phyloP scores from a whole-genome alignment of 805 yeast genomes.

The Metschnikowia rubicola region DNA sequence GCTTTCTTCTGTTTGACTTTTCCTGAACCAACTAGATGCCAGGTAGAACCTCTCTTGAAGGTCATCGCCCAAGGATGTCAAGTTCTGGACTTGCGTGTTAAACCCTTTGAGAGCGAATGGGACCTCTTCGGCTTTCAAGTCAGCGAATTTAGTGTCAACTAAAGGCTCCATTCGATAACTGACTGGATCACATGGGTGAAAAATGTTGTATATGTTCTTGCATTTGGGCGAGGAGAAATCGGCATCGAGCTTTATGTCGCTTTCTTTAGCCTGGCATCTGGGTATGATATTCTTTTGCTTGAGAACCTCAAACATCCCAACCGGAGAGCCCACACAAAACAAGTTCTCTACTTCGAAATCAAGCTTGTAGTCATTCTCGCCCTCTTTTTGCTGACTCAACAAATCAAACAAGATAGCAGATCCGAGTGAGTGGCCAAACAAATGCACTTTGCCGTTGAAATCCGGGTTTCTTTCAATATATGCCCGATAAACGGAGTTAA shows the following conservation, averaged over 20 bases:
- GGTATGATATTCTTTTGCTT: conserved; percentile 59
- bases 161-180: conserved; percentile 89
- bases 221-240: conserved; percentile 50
- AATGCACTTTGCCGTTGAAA: conserved; percentile 76
- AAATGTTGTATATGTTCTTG: conserved; percentile 70
- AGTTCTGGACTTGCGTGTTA: conserved; percentile 47
- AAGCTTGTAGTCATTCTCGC: conserved; percentile 33
- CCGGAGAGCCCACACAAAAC: conserved; percentile 86
- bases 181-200: conserved; percentile 90
- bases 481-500: conserved; percentile 58
- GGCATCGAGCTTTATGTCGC: conserved; percentile 7
- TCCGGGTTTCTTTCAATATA: conserved; percentile 64
- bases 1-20: conserved; percentile 4
- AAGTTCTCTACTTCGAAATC: conserved; percentile 70
- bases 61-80: conserved; percentile 37
- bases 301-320: conserved; percentile 79
- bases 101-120: conserved; percentile 54
- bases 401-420: conserved; percentile 81
- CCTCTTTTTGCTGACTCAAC: conserved; percentile 45
- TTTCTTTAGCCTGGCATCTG: conserved; percentile 22
- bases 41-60: conserved; percentile 31
- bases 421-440: conserved; percentile 91
- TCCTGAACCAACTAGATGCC: conserved; percentile 35
- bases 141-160: conserved; percentile 47
- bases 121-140: conserved; percentile 51